Evolutionary conservation across 441 rosid genomes (phyloP).

Genomic region (Monsonia emarginata): DNA sequence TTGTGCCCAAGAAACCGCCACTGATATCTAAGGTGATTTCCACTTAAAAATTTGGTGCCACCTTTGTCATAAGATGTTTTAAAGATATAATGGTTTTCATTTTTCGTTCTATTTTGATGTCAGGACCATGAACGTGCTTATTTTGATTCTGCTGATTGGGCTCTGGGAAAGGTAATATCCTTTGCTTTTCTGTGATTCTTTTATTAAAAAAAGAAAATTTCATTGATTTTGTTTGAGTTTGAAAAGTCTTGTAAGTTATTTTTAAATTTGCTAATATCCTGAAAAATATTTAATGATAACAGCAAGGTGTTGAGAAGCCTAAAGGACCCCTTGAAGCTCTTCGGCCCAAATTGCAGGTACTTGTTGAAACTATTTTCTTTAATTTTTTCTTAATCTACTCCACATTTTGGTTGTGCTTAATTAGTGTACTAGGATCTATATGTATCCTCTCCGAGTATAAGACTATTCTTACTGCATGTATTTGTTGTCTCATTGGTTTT

Average conservation of each 20-base stretch:
- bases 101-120: slow-evolving; percentile 18
- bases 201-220: not conserved
- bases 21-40: slow-evolving; percentile 77
- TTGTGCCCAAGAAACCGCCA: slow-evolving; percentile 90
- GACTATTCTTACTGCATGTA: not conserved
- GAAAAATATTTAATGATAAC: slow-evolving; percentile 22
- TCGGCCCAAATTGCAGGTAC: slow-evolving; percentile 94
- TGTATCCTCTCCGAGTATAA: not conserved
- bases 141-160: slow-evolving; percentile 99
- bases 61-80: not conserved
- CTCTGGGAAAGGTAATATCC: slow-evolving; percentile 90
- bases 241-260: not conserved
- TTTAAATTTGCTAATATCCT: slow-evolving; percentile 7
- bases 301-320: slow-evolving; percentile 98
- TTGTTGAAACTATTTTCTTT: not conserved
- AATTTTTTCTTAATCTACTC: not conserved
- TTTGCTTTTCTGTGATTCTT: slow-evolving; percentile 10
- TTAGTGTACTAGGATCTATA: not conserved
- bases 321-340: slow-evolving; percentile 99
- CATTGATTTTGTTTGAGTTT: not conserved
- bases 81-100: slow-evolving; percentile 8
- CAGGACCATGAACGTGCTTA: slow-evolving; percentile 97
- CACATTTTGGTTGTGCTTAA: not conserved
- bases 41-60: not conserved
- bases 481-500: too few species aligned